Conservation (phyloP, 306 rosid species). For the Castanospermum australe region DNA sequence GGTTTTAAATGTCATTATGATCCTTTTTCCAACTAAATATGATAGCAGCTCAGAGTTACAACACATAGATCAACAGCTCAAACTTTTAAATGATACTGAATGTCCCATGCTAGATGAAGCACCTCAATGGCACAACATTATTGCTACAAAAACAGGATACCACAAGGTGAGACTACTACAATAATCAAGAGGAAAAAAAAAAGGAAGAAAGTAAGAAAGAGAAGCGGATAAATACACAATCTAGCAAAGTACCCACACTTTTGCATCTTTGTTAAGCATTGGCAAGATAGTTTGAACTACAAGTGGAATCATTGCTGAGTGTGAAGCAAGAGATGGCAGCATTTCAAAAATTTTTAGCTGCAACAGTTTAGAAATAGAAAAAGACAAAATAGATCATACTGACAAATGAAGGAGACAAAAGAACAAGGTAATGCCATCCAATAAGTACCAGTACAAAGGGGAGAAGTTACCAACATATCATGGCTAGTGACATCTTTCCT, state of each 20-base stretch:
- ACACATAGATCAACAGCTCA: background rate
- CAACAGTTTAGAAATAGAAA: conserved; percentile 36
- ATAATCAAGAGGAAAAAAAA: background rate
- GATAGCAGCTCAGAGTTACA: conserved; percentile 12
- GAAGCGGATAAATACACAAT: conserved; percentile 18
- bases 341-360: conserved; percentile 77
- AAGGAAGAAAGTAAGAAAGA: background rate
- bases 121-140: background rate
- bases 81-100: conserved; percentile 3
- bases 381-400: background rate
- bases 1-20: conserved; percentile 2
- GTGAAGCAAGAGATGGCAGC: conserved; percentile 91
- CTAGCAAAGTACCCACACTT: conserved; percentile 55
- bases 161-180: conserved; percentile 17
- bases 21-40: conserved; percentile 18
- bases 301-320: conserved; percentile 84
- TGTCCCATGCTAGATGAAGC: conserved; percentile 9
- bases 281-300: conserved; percentile 85
- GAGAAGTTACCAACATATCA: conserved; percentile 70
- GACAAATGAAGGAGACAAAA: conserved; percentile 16
- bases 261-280: conserved; percentile 78
- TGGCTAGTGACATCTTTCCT: conserved; percentile 54
- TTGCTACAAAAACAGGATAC: conserved; percentile 11
- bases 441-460: conserved; percentile 17
- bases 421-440: conserved; percentile 15